These are phyloP conservation scores for Boletus tomentosulus DNA, from an alignment of 768 basidiomycete species.

Conservation along the genomic window DNA sequence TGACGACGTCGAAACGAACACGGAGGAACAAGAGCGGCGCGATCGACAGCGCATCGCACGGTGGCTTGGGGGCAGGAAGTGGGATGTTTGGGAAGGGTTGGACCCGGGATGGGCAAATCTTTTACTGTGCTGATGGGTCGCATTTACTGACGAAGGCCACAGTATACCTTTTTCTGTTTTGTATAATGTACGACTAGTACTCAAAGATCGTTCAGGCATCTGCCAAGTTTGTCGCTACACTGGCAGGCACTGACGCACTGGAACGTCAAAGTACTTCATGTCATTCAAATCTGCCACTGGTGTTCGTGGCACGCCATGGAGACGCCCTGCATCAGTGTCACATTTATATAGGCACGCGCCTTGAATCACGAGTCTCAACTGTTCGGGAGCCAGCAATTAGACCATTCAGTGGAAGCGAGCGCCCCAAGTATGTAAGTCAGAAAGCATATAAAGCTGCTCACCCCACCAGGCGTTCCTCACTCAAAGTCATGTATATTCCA, in stretches of 20 bases:
- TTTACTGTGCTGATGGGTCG: not conserved
- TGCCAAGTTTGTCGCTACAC: too few relatives aligned
- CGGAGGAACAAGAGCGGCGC: slow-evolving; percentile 7
- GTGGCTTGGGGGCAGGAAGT: slow-evolving; percentile 59
- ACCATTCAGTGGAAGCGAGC: not conserved
- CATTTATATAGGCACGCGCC: not conserved
- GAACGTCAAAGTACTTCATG: too few relatives aligned
- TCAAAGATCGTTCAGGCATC: too few relatives aligned
- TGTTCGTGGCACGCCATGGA: too few relatives aligned
- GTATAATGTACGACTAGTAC: too few relatives aligned
- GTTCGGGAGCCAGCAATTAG: not conserved
- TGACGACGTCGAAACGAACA: slow-evolving; percentile 45
- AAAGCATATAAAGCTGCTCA: not conserved
- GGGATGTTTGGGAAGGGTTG: slow-evolving; percentile 66
- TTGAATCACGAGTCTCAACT: not conserved
- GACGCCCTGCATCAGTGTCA: too few relatives aligned
- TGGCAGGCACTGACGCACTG: too few relatives aligned
- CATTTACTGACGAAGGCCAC: not conserved
- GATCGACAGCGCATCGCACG: slow-evolving; percentile 42
- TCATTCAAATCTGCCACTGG: too few relatives aligned
- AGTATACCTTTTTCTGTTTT: too few relatives aligned
- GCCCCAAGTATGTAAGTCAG: not conserved
- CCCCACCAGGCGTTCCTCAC: not conserved
- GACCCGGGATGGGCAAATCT: slow-evolving; percentile 38
- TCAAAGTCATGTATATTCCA: slow-evolving; percentile 17